phyloP scores from a whole-genome alignment of 208 protist genomes.

The Strigomonas galati region DNA sequence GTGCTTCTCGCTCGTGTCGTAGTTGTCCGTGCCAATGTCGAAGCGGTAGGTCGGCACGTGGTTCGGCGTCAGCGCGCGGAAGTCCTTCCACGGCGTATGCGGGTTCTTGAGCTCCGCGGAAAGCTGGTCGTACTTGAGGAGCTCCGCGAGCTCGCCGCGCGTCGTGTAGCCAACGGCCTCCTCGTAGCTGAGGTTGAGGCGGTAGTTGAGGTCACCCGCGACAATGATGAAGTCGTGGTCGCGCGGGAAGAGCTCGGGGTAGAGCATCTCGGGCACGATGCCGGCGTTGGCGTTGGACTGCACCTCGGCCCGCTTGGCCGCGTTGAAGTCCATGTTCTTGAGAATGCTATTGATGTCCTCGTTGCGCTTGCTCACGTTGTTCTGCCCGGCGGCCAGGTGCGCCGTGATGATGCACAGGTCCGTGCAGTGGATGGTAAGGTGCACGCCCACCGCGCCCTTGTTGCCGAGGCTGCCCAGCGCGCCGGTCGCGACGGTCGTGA shows the following conservation, averaged over 20 bases:
- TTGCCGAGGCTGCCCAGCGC: conserved; percentile 87
- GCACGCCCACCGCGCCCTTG: conserved; percentile 89
- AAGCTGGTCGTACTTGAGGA: conserved; percentile 86
- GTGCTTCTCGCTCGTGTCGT: conserved; percentile 92
- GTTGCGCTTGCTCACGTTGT: conserved; percentile 84
- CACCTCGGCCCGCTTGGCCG: conserved; percentile 36
- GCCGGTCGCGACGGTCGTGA: conserved; percentile 76
- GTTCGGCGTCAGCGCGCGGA: conserved; percentile 58
- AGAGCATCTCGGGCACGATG: conserved; percentile 20
- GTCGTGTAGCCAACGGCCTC: conserved; percentile 42
- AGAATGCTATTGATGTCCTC: conserved; percentile 89
- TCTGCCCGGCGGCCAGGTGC: conserved; percentile 92
- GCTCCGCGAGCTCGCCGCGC: conserved; percentile 24
- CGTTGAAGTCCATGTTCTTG: conserved; percentile 83
- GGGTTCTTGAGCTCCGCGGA: conserved; percentile 52
- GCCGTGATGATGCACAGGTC: conserved; percentile 86
- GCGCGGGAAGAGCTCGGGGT: conserved; percentile 55
- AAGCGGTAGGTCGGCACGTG: conserved; percentile 91
- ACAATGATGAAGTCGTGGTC: conserved; percentile 89
- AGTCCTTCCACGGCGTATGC: conserved; percentile 78
- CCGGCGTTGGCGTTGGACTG: conserved; percentile 19
- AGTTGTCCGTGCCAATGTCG: conserved; percentile 82
- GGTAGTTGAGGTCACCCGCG: conserved; percentile 93
- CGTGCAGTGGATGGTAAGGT: conserved; percentile 71
- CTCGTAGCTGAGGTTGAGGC: conserved; percentile 77